A percentile compares a stretch with the other conserved stretches of the same genome.
phyloP scores from a whole-genome alignment of 2,329 filamentous ascomycete species.

The Xylariaceae sp. region DNA sequence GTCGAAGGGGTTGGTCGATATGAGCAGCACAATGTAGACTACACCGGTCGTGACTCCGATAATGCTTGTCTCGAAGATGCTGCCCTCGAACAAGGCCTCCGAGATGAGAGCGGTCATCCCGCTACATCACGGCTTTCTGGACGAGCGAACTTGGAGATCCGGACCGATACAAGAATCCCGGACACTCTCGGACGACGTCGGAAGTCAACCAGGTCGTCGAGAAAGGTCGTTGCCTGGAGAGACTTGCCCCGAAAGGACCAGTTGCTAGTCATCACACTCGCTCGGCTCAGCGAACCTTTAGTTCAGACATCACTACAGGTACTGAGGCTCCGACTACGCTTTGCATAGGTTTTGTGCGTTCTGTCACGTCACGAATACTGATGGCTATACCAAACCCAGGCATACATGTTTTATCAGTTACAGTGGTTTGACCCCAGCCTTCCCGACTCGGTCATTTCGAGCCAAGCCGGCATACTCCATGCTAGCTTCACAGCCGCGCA shows the following conservation, averaged over 20 bases:
- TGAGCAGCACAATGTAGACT: constrained; percentile 14
- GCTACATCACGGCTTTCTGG: constrained; percentile 7
- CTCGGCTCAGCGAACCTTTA: constrained; percentile 76
- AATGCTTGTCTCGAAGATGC: constrained; percentile 7
- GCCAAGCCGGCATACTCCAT: constrained; percentile 72
- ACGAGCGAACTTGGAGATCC: constrained; percentile 7
- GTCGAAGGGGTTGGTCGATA: constrained; percentile 11
- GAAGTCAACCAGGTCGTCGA: constrained; percentile 7
- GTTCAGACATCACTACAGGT: constrained; percentile 69
- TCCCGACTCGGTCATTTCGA: constrained; percentile 62
- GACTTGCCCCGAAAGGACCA: constrained; percentile 70
- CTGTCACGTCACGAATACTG: not conserved
- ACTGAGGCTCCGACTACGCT: too few relatives aligned
- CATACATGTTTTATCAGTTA: constrained; percentile 88
- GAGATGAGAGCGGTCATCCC: constrained; percentile 10
- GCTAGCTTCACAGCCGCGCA: constrained; percentile 79
- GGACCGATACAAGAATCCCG: constrained; percentile 5
- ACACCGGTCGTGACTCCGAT: constrained; percentile 10
- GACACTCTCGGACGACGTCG: not conserved
- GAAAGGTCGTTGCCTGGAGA: constrained; percentile 22
- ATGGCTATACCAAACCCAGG: constrained; percentile 35
- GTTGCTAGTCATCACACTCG: constrained; percentile 70
- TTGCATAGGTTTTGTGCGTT: not conserved
- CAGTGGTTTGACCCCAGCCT: constrained; percentile 62
- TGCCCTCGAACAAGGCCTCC: constrained; percentile 7